Evolutionary conservation across 1,284 basidiomycete species (phyloP).

Genomic region (Pisolithus thermaeus): DNA sequence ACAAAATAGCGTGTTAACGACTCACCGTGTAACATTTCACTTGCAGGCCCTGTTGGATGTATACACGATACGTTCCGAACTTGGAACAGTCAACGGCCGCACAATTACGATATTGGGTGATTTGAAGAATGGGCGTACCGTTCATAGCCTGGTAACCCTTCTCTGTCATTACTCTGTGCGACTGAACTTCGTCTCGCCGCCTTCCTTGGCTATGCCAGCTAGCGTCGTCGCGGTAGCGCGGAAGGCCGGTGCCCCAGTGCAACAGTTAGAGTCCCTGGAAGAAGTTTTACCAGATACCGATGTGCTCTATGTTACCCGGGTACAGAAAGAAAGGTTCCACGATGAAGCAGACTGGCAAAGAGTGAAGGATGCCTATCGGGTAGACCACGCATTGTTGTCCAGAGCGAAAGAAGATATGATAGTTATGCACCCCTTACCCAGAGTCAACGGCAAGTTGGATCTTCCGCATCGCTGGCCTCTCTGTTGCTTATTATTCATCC

Average conservation of each 20-base stretch:
- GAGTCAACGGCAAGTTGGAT: conserved; percentile 70
- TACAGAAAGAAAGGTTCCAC: conserved; percentile 94
- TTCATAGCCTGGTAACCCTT: conserved; percentile 92
- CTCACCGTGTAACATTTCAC: conserved; percentile 1
- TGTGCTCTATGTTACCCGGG: conserved; percentile 93
- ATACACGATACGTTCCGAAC: conserved; percentile 96
- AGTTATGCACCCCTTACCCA: conserved; percentile 96
- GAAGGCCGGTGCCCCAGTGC: conserved; percentile 76
- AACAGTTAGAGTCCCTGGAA: conserved; percentile 81
- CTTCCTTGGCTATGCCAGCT: conserved; percentile 88
- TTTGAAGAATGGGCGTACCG: conserved; percentile 97
- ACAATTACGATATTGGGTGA: conserved; percentile 95
- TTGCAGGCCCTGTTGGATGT: conserved; percentile 84
- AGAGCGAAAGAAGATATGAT: conserved; percentile 95
- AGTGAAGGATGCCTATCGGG: conserved; percentile 90
- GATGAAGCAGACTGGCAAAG: conserved; percentile 80
- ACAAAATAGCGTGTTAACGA: neutral
- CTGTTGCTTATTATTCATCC: conserved; percentile 2
- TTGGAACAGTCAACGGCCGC: conserved; percentile 96
- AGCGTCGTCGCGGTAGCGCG: conserved; percentile 79
- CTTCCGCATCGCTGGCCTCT: neutral
- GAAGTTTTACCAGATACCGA: conserved; percentile 92
- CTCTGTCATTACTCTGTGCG: conserved; percentile 91
- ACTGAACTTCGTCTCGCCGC: conserved; percentile 94
- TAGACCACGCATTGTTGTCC: conserved; percentile 90